These are phyloP conservation scores for Colletotrichum endophyticum DNA, from an alignment of 2,329 filamentous ascomycete genomes.

Conservation along the genomic window DNA sequence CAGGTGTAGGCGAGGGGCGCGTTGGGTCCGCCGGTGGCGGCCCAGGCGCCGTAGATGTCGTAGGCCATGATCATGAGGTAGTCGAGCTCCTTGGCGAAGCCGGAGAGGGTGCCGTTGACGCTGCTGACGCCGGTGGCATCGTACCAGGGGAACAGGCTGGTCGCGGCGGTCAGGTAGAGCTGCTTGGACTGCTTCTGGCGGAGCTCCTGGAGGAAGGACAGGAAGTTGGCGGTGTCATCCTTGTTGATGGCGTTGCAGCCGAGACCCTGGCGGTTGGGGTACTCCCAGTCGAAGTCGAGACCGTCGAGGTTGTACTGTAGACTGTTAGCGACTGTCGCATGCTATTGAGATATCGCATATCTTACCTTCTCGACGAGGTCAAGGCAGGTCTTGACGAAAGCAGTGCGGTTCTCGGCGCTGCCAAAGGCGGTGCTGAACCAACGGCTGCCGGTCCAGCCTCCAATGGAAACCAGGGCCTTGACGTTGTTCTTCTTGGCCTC, in stretches of 20 bases:
- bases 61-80: constrained; percentile 20
- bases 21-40: constrained; percentile 12
- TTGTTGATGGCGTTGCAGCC: constrained; percentile 17
- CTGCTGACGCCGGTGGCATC: background rate
- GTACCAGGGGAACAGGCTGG: constrained; percentile 12
- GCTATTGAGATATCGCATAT: too few species aligned
- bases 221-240: constrained; percentile 16
- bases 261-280: constrained; percentile 21
- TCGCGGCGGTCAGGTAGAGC: constrained; percentile 15
- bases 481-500: background rate
- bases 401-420: constrained; percentile 23
- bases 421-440: constrained; percentile 8
- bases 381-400: constrained; percentile 22
- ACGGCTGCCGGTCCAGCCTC: constrained; percentile 17
- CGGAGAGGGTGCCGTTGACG: background rate
- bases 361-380: constrained; percentile 23
- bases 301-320: constrained; percentile 1
- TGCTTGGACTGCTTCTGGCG: constrained; percentile 16
- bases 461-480: constrained; percentile 13
- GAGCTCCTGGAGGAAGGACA: constrained; percentile 11
- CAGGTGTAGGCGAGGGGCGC: background rate
- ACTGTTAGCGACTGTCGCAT: background rate
- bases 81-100: constrained; percentile 8
- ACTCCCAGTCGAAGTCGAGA: constrained; percentile 26
- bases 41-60: constrained; percentile 17